Evolutionary conservation across 2,329 filamentous ascomycete species (phyloP), one percentile per base, ranked within the genome.

Genomic region (Botrytis fragariae): DNA sequence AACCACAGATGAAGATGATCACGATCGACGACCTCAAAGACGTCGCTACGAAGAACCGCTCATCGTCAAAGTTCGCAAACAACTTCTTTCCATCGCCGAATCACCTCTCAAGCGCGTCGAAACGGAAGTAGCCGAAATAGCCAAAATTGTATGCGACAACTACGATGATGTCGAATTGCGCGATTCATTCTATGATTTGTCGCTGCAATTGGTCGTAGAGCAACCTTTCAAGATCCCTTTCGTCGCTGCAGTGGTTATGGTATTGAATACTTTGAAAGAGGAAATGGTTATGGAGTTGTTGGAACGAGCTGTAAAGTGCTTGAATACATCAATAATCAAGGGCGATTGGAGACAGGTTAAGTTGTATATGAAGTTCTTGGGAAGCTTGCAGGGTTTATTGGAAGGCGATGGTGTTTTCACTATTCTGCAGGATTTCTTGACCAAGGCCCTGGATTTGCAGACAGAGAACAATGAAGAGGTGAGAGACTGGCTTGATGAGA

Each of bases 181-280:
- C 76, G 87, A 86, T 45, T 89, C 87, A 69, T 97, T 97, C 81
- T 85, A 93, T 77, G 89, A 91, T 73, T 87, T 97, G 44, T 86
- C 90, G 12, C 84, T 95, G 74, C 93, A 95, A 82, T 86, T 98
- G 77, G 87, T 92, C 61, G 82, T 93, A 51, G 96, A 99, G 84
- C 96, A 99, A 84, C 96, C 96, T 1, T 91, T 99, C 82, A 98
- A 98, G 86, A 97, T 94, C n/a, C 95, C 96, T 0, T 98, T 98
- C 81, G 88, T 97, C 54, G 94, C 95, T 16, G 93, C 93, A 32
- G 91, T 95, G 22, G 88, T 97, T 61, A 87, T 97, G 73, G 88
- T 94, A 73, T 88, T 91, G 77, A 98, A 98, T 84, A 88, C 89
- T 39, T 84, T 92, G 78, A 94, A 93, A 80, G 86, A 92, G 7